Percentiles rank a stretch among this genome's conserved stretches.
Evolutionary conservation across 192 early-diverging fungal species (phyloP).

Genomic region (Lobosporangium transversale): DNA sequence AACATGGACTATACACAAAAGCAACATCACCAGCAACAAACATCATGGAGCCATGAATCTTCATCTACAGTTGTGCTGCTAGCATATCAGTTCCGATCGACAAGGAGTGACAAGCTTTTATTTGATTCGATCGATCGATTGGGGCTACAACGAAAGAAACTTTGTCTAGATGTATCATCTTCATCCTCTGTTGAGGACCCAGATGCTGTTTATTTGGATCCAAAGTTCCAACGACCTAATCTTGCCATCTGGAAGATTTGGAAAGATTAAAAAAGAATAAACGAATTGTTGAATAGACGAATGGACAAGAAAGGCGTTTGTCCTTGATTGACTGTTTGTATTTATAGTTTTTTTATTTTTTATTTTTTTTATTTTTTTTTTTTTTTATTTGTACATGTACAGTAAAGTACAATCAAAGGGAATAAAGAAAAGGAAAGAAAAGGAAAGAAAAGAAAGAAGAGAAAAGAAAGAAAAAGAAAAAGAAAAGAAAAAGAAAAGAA

Average conservation of each 20-base stretch:
- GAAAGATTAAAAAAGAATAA: slow-evolving; percentile 14
- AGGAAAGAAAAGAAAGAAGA: background rate
- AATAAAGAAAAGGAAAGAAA: background rate
- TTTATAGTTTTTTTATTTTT: slow-evolving; percentile 12
- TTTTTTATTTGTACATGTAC: slow-evolving; percentile 20
- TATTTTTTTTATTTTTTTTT: slow-evolving; percentile 15
- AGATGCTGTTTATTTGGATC: slow-evolving; percentile 29
- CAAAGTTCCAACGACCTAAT: slow-evolving; percentile 25
- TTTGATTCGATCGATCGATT: slow-evolving; percentile 41
- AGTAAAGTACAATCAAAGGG: background rate
- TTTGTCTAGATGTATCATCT: background rate
- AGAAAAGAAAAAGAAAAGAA: background rate
- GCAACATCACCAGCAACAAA: background rate
- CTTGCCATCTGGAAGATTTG: slow-evolving; percentile 47
- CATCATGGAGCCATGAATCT: background rate
- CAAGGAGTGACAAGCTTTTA: slow-evolving; percentile 43
- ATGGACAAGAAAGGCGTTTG: too few relatives aligned
- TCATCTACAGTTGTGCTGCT: slow-evolving; percentile 38
- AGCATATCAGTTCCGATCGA: slow-evolving; percentile 50
- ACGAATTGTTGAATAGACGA: too few relatives aligned
- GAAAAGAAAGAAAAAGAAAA: background rate
- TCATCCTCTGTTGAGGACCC: slow-evolving; percentile 9
- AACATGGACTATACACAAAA: background rate
- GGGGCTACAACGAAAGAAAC: slow-evolving; percentile 29
- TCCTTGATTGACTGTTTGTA: background rate